phyloP scores from a whole-genome alignment of 495 filamentous ascomycete species.

The Neurospora sp. region DNA sequence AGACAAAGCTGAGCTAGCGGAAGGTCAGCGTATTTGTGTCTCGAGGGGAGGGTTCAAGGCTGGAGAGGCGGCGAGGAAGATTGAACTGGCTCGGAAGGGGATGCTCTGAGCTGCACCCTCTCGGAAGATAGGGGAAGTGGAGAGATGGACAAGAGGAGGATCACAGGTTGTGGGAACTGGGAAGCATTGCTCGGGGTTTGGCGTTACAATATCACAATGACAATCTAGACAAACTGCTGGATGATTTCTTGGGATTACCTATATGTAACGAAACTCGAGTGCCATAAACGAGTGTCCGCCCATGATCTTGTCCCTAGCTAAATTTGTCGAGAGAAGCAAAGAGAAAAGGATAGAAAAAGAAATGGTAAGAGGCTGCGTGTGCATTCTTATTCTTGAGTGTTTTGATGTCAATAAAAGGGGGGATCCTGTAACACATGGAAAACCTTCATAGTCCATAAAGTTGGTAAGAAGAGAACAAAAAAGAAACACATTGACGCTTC shows the following conservation, averaged over 20 bases:
- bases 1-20: constrained; percentile 81
- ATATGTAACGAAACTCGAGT: not conserved
- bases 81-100: constrained; percentile 76
- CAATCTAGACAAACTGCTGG: not conserved
- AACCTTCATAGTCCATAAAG: not conserved
- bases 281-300: not conserved
- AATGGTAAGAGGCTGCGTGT: not conserved
- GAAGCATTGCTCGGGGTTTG: not conserved
- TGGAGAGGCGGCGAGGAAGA: constrained; percentile 64
- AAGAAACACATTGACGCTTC: not conserved
- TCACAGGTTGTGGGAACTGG: not conserved
- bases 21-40: constrained; percentile 71
- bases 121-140: not conserved
- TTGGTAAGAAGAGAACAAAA: not conserved
- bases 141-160: not conserved
- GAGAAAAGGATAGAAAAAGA: not conserved
- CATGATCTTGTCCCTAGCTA: not conserved
- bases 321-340: not conserved
- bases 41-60: constrained; percentile 72
- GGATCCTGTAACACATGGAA: not conserved
- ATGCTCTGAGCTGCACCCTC: constrained; percentile 44
- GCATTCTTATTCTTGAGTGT: not conserved
- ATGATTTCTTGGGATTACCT: not conserved
- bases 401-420: not conserved
- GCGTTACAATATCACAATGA: not conserved